Evolutionary conservation across 1,284 basidiomycete genomes (phyloP).

Genomic region (Heliocybe sulcata): DNA sequence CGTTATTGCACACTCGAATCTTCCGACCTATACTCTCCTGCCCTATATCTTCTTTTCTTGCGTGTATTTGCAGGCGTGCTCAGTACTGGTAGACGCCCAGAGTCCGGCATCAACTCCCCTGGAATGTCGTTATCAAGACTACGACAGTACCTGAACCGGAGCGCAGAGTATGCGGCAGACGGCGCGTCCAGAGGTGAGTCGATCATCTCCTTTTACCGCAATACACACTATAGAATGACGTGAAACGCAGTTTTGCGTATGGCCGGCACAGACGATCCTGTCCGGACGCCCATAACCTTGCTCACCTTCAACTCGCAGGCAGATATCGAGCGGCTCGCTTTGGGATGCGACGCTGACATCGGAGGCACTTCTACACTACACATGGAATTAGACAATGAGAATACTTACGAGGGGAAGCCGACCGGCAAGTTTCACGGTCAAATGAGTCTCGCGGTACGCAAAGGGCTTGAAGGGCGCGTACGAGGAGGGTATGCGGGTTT

Average conservation of each 20-base stretch:
- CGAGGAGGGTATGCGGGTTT: constrained; percentile 82
- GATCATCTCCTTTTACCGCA: neutral
- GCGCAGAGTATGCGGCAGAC: neutral
- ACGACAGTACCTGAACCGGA: neutral
- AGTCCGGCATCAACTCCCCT: too few relatives aligned
- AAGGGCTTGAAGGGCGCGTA: constrained; percentile 52
- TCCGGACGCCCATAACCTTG: constrained; percentile 50
- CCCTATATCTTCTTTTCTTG: too few relatives aligned
- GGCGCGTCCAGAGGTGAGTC: neutral
- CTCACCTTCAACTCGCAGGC: constrained; percentile 54
- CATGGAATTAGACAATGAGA: constrained; percentile 51
- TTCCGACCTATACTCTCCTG: too few relatives aligned
- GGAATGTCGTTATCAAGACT: neutral
- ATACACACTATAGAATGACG: neutral
- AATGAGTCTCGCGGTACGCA: constrained; percentile 59
- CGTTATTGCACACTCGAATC: too few relatives aligned
- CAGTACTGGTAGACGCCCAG: too few relatives aligned
- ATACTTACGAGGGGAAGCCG: constrained; percentile 26
- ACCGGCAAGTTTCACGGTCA: constrained; percentile 71
- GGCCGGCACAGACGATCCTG: constrained; percentile 60
- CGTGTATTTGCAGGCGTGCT: too few relatives aligned
- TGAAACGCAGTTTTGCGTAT: constrained; percentile 52
- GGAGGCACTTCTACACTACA: constrained; percentile 77
- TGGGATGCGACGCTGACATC: constrained; percentile 79
- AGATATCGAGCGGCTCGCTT: constrained; percentile 57